Conservation (phyloP, 2,329 filamentous ascomycete genomes). For the Exophiala alcalophila region DNA sequence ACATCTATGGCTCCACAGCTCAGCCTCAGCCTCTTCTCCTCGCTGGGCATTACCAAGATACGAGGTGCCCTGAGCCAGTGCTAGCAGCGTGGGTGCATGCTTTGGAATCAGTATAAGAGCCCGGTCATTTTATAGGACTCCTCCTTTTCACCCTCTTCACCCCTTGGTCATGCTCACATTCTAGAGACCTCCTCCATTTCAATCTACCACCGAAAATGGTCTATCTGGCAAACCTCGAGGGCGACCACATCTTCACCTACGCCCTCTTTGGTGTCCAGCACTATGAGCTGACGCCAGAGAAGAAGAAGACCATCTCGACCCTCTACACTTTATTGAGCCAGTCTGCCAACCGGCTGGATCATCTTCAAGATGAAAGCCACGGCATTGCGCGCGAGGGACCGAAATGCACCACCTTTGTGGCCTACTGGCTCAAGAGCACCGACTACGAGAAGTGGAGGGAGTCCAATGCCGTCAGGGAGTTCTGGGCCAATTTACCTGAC, state of each 20-base stretch:
- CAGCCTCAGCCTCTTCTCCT: too few relatives aligned
- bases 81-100: too few relatives aligned
- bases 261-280: slow-evolving; percentile 20
- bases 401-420: slow-evolving; percentile 15
- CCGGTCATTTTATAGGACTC: too few relatives aligned
- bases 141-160: too few relatives aligned
- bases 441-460: slow-evolving; percentile 15
- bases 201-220: slow-evolving; percentile 6
- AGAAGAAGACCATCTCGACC: slow-evolving; percentile 12
- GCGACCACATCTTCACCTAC: slow-evolving; percentile 15
- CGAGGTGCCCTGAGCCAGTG: too few relatives aligned
- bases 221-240: slow-evolving; percentile 17
- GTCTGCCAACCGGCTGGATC: slow-evolving; percentile 14
- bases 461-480: slow-evolving; percentile 5
- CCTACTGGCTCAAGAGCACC: slow-evolving; percentile 13
- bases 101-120: too few relatives aligned
- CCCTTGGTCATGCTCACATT: too few relatives aligned
- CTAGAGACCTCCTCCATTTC: too few relatives aligned
- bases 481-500: slow-evolving; percentile 16
- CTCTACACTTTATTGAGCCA: slow-evolving; percentile 8
- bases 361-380: slow-evolving; percentile 21
- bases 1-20: too few relatives aligned
- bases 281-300: slow-evolving; percentile 12
- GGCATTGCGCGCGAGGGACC: slow-evolving; percentile 5
- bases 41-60: too few relatives aligned